Conservation (phyloP, 2,329 filamentous ascomycete genomes). For the Cryphonectria japonica region DNA sequence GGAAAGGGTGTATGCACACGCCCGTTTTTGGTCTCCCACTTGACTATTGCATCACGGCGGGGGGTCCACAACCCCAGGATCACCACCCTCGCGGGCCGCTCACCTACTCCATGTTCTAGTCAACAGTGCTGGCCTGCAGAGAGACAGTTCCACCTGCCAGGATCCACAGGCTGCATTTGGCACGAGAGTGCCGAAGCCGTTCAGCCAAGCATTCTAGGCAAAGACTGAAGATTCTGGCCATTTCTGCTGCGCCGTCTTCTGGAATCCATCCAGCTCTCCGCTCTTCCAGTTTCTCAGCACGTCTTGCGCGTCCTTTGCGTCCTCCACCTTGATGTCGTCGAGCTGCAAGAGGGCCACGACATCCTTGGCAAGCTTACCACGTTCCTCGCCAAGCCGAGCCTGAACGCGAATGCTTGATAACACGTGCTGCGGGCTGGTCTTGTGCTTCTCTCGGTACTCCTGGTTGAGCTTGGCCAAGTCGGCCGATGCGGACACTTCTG, state of each 20-base stretch:
- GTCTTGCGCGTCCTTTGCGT: conserved; percentile 45
- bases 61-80: neutral
- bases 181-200: neutral
- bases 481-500: conserved; percentile 58
- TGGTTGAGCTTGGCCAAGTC: conserved; percentile 69
- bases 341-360: conserved; percentile 55
- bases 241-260: conserved; percentile 51
- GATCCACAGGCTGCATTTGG: neutral
- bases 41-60: neutral
- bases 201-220: conserved; percentile 34
- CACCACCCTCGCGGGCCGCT: neutral
- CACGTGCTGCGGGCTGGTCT: conserved; percentile 63
- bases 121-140: neutral
- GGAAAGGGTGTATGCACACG: neutral
- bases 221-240: conserved; percentile 57
- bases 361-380: conserved; percentile 62
- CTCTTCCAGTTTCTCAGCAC: conserved; percentile 55
- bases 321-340: conserved; percentile 44
- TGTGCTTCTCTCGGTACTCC: conserved; percentile 65
- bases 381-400: conserved; percentile 61
- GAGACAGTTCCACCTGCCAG: neutral
- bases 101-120: neutral
- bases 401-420: conserved; percentile 66
- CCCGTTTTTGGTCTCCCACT: neutral
- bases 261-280: conserved; percentile 51